Evolutionary conservation across 495 filamentous ascomycete genomes (phyloP).

Genomic region (Pseudomonodictys pantanalensis): DNA sequence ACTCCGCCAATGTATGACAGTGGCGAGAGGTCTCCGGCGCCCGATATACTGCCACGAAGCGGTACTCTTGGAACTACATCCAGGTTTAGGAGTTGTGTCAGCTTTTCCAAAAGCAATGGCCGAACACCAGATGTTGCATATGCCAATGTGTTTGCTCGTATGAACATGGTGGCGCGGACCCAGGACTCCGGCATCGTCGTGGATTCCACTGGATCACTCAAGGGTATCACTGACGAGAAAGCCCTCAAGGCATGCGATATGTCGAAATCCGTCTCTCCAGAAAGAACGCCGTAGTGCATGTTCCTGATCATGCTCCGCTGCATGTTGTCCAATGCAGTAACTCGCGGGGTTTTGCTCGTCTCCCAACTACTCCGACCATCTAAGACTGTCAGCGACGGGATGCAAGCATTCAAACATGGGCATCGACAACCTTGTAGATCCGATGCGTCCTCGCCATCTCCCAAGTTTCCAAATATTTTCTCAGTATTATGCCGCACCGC

Average conservation of each 20-base stretch:
- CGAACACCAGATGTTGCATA: constrained; percentile 59
- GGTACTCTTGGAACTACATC: constrained; percentile 58
- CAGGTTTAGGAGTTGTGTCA: constrained; percentile 43
- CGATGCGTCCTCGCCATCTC: not conserved
- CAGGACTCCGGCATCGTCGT: constrained; percentile 14
- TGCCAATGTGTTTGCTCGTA: constrained; percentile 56
- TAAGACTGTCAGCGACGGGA: too few relatives aligned
- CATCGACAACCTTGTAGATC: too few relatives aligned
- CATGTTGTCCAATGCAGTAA: not conserved
- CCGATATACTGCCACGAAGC: constrained; percentile 64
- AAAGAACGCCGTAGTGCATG: constrained; percentile 4
- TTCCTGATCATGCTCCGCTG: not conserved
- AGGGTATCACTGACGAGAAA: constrained; percentile 4
- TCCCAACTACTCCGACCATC: too few relatives aligned
- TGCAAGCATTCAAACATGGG: too few relatives aligned
- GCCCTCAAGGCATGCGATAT: not conserved
- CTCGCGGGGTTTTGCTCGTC: too few relatives aligned
- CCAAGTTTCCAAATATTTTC: not conserved
- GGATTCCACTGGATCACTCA: constrained; percentile 6
- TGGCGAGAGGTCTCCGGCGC: constrained; percentile 64
- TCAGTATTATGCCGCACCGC: not conserved
- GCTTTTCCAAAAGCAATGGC: constrained; percentile 44
- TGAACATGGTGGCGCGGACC: constrained; percentile 51
- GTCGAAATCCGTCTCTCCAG: constrained; percentile 6
- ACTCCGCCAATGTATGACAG: constrained; percentile 60